Evolutionary conservation across 495 filamentous ascomycete genomes (phyloP), one percentile per base, ranked within the genome.

Genomic region (Hyaloscypha variabilis): DNA sequence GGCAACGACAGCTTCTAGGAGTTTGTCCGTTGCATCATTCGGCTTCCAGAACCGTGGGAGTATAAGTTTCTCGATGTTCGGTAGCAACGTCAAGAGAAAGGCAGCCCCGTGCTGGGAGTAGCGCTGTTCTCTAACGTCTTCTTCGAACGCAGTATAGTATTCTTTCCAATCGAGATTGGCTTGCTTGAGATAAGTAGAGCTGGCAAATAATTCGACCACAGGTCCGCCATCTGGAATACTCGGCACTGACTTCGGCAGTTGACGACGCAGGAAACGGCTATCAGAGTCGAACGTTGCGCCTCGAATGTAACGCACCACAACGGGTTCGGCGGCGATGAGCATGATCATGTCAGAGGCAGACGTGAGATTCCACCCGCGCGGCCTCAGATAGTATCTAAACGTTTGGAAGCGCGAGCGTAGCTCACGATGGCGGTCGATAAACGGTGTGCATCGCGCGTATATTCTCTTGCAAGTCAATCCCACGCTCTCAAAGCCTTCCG

Each of bases 401-500:
- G 67, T 54, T 66, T 56, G 71, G 63, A 76, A 78, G 53, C 64
- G 74, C 51, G 46, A 73, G 71, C 74, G 71, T 29, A 78, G 71
- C 61, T 67, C 58, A 68, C 76, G 73, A 69, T 79, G 72, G 52
- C 60, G 64, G 58, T 62, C 42, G 58, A 79, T 69, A 64, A 73
- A 74, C 24, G 72, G 10, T 60, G 25, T 53, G 56, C 63, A 65
- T 54, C 6, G 63, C 28, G 2, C 52, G 42, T 65, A 65, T 51
- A 65, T 56, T 65, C n/a, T 61, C 62, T 56, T 77, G 67, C 75
- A 79, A 57, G 75, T 76, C 51, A 76, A 68, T 61, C 72, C 75
- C 62, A 79, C 28, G 70, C 75, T 76, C 69, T 77, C 76, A 63
- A 79, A 76, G 25, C 77, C 76, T 63, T 77, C 70, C 64, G 77